A percentile compares a stretch with the other conserved stretches of the same genome.
Conservation (phyloP, 495 filamentous ascomycete species). For the Penicillium cinerascens region DNA sequence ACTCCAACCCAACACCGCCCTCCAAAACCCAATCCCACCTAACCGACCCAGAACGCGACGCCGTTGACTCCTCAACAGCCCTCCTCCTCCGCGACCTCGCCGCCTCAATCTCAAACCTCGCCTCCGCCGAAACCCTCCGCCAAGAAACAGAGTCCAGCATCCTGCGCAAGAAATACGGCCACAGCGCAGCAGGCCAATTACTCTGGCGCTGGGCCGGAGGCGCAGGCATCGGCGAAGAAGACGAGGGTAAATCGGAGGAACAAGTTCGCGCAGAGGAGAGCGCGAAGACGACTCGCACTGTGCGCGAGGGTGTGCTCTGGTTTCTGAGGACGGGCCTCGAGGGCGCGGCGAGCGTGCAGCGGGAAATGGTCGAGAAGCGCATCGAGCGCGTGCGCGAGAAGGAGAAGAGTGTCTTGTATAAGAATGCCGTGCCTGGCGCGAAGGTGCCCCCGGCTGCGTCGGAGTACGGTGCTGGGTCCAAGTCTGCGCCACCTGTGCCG, state of each 20-base stretch:
- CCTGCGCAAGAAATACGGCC: constrained; percentile 64
- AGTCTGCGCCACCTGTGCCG: background rate
- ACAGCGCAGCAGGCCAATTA: constrained; percentile 22
- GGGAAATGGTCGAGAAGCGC: constrained; percentile 86
- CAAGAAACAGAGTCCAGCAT: constrained; percentile 65
- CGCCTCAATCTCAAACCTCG: constrained; percentile 67
- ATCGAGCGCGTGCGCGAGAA: constrained; percentile 81
- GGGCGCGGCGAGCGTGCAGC: constrained; percentile 70
- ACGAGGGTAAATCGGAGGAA: constrained; percentile 50
- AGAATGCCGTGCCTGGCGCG: constrained; percentile 27
- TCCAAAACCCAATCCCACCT: constrained; percentile 40
- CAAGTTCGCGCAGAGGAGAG: constrained; percentile 68
- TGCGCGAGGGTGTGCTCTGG: constrained; percentile 80
- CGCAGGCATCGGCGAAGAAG: constrained; percentile 12
- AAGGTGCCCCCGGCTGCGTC: constrained; percentile 4
- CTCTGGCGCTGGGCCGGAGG: constrained; percentile 70
- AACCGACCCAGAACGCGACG: constrained; percentile 67
- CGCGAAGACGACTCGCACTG: constrained; percentile 52
- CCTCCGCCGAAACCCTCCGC: constrained; percentile 77
- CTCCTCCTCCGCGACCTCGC: constrained; percentile 78
- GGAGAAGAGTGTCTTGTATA: constrained; percentile 82
- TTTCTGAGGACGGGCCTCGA: constrained; percentile 72
- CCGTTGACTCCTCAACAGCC: constrained; percentile 82
- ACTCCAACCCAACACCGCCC: constrained; percentile 22
- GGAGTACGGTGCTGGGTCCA: background rate